Base-by-base conservation (phyloP, 495 filamentous ascomycete species). In the Xylaria longipes region DNA sequence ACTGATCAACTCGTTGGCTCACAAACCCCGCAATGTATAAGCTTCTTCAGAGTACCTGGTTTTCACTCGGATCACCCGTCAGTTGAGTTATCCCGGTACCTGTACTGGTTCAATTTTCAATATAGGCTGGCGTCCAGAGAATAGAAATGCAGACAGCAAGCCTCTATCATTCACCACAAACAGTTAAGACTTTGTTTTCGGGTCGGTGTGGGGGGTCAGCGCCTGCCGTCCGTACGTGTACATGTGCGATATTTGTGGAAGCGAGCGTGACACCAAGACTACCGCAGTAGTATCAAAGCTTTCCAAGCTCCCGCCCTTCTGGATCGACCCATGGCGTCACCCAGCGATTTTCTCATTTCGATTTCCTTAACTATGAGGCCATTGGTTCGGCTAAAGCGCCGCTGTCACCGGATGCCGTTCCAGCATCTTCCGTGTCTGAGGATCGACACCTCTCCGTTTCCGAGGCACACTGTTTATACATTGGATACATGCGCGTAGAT, bases 271-370 rank as follows among this genome's bases (percentile, higher is more conserved):
- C 65, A 37, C 1, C 64, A 46, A 54, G 41, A 35, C 37, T 65
- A 37, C 39, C 46, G 9, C 25, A 33, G 63, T 52, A 48, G 65
- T 54, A 57, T 69, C 56, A 66, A 70, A 63, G 25, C 14, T 8
- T 61, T 37, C 66, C 66, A 69, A 60, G 67, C n/a, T 69, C 67
- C 67, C 67, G 67, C 67, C 56, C 67, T 69, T 62, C 67, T 69
- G 67, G 67, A 62, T 69, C 43, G 67, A 69, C 56, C 56, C 67
- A 50, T 70, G 56, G 68, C 68, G 54, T 61, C 56, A 60, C 58
- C 57, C 60, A 62, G 68, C 56, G 27, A 63, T 62, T 43, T 52
- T 31, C 20, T 46, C 35, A 39, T 41, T 70, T 70, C 60, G 57
- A 70, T 46, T 50, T 64, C 31, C 68, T 64, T 5, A 31, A 54